Evolutionary conservation across 306 rosid species (phyloP).

Genomic region (Dicorynia guianensis): DNA sequence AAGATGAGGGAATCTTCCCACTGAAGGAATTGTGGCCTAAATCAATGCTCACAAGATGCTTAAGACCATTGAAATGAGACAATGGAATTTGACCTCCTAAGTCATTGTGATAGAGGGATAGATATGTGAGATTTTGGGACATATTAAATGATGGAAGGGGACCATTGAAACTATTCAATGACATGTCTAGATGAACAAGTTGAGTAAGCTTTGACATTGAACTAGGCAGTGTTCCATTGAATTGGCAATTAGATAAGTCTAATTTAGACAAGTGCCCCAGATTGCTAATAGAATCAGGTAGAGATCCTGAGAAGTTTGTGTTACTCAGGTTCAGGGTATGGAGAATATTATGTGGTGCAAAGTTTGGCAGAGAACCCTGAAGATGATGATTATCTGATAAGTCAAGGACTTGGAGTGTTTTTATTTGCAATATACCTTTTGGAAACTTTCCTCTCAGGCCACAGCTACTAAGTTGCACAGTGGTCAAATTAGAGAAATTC

Average conservation of each 20-base stretch:
- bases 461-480: not conserved
- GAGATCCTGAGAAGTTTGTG: not conserved
- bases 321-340: not conserved
- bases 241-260: conserved; percentile 32
- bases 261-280: no score
- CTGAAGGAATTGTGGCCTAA: conserved; percentile 8
- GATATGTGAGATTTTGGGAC: conserved; percentile 16
- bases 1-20: conserved; percentile 24
- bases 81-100: conserved; percentile 24
- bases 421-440: not conserved
- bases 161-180: conserved; percentile 38
- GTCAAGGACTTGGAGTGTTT: not conserved
- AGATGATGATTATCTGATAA: not conserved
- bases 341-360: conserved; percentile 3
- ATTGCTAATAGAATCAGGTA: no score
- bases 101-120: conserved; percentile 33
- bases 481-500: no score
- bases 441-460: conserved; percentile 16
- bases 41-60: not conserved
- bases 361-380: conserved; percentile 18
- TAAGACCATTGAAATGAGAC: conserved; percentile 31
- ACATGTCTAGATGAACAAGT: conserved; percentile 38
- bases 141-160: conserved; percentile 34
- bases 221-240: conserved; percentile 38
- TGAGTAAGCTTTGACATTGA: conserved; percentile 33